These are phyloP conservation scores for Petrea volubilis DNA, from an alignment of 257 asterid species.

Conservation along the genomic window DNA sequence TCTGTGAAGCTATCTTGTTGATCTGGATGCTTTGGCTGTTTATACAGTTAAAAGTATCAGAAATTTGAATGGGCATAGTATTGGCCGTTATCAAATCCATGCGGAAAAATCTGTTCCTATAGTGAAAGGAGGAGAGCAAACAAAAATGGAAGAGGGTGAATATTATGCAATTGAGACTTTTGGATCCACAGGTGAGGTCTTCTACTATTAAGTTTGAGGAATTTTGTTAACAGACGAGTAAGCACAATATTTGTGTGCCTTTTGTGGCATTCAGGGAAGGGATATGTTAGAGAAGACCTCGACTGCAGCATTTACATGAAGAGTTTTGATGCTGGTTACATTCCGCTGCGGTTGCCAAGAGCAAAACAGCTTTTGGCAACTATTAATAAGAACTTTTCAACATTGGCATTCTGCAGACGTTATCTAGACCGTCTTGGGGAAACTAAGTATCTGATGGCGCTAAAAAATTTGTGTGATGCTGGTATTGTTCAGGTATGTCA, in stretches of 20 bases:
- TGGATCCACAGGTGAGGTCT: slow-evolving; percentile 82
- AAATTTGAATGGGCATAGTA: slow-evolving; percentile 94
- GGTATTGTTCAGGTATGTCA: slow-evolving; percentile 84
- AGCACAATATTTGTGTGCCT: neutral
- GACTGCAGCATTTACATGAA: slow-evolving; percentile 99
- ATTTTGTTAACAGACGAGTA: neutral
- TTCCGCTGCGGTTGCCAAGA: slow-evolving; percentile 88
- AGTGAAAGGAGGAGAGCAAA: slow-evolving; percentile 97
- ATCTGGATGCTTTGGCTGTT: slow-evolving; percentile 29
- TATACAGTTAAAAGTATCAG: slow-evolving; percentile 90
- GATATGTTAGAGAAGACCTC: slow-evolving; percentile 92
- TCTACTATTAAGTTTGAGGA: neutral
- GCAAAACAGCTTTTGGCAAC: slow-evolving; percentile 90
- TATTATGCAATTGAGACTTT: slow-evolving; percentile 96
- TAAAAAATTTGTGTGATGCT: slow-evolving; percentile 91
- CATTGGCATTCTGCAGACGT: slow-evolving; percentile 96
- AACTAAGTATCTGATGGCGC: slow-evolving; percentile 91
- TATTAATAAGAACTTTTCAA: slow-evolving; percentile 85
- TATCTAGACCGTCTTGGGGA: slow-evolving; percentile 94
- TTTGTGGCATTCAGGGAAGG: slow-evolving; percentile 65
- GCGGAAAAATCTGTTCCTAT: slow-evolving; percentile 99
- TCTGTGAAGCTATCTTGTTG: slow-evolving; percentile 12
- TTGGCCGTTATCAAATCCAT: slow-evolving; percentile 91
- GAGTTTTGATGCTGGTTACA: slow-evolving; percentile 90
- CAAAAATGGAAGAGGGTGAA: slow-evolving; percentile 99